Conservation (phyloP, 768 basidiomycete genomes). For the Galerina sulciceps region DNA sequence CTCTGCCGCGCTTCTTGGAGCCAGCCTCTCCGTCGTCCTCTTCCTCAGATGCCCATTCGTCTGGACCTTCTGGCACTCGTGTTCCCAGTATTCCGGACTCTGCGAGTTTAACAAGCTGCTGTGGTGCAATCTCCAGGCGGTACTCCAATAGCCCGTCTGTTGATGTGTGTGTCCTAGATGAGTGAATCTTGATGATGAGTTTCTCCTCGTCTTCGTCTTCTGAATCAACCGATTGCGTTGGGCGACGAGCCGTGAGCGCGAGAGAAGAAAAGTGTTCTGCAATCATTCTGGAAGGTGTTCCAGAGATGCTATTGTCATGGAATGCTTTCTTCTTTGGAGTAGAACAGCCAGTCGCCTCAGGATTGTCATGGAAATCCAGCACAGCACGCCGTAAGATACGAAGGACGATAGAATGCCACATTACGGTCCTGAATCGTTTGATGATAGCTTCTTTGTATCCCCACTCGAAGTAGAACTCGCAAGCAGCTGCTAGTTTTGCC, state of each 20-base stretch:
- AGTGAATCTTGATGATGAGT: slow-evolving; percentile 70
- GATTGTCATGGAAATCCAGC: slow-evolving; percentile 46
- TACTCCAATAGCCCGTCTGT: slow-evolving; percentile 80
- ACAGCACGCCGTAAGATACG: slow-evolving; percentile 71
- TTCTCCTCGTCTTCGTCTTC: slow-evolving; percentile 41
- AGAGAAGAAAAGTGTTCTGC: slow-evolving; percentile 58
- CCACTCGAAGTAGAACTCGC: slow-evolving; percentile 94
- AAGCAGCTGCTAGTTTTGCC: slow-evolving; percentile 72
- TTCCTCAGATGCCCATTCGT: slow-evolving; percentile 52
- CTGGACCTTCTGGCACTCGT: slow-evolving; percentile 48
- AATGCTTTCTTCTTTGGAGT: slow-evolving; percentile 43
- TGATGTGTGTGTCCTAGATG: slow-evolving; percentile 65
- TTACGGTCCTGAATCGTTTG: slow-evolving; percentile 80
- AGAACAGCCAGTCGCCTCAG: slow-evolving; percentile 22
- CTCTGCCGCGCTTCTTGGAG: slow-evolving; percentile 36
- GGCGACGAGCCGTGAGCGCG: slow-evolving; percentile 28
- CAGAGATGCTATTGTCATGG: slow-evolving; percentile 27
- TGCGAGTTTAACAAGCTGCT: slow-evolving; percentile 64
- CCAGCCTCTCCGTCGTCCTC: slow-evolving; percentile 53
- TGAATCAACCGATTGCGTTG: slow-evolving; percentile 24
- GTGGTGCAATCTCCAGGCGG: slow-evolving; percentile 76
- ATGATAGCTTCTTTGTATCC: slow-evolving; percentile 82
- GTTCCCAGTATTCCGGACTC: slow-evolving; percentile 70
- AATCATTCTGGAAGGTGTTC: slow-evolving; percentile 61
- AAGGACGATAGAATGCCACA: slow-evolving; percentile 79